Evolutionary conservation across 352 stramenopile species (phyloP).

Genomic region (Pythium dissimile): DNA sequence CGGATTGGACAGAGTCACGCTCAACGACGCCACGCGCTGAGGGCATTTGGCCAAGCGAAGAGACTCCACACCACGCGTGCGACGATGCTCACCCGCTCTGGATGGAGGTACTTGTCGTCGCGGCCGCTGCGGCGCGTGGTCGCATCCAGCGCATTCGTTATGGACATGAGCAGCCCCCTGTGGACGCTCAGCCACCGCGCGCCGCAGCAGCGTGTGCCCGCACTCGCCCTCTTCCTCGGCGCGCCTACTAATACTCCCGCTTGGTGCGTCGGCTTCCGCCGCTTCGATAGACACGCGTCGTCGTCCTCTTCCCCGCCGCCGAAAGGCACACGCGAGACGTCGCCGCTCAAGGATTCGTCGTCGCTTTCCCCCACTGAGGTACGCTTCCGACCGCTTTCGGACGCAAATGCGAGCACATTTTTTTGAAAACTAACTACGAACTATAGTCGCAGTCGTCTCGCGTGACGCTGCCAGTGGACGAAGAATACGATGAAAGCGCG

Average conservation of each 20-base stretch:
- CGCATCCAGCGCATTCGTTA: not conserved
- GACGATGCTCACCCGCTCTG: conserved; percentile 47
- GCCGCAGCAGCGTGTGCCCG: not conserved
- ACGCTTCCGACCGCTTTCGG: no score
- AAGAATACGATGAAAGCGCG: conserved; percentile 21
- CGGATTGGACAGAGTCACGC: no score
- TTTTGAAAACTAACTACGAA: not conserved
- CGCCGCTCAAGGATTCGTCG: conserved; percentile 4
- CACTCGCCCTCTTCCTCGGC: not conserved
- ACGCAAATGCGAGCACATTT: not conserved
- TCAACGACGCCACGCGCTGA: not conserved
- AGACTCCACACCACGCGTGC: not conserved
- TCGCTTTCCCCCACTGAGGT: conserved; percentile 12
- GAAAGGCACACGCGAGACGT: conserved; percentile 25
- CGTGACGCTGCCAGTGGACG: not conserved
- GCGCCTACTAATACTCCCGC: conserved; percentile 26
- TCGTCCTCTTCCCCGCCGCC: conserved; percentile 17
- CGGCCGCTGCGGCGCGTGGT: conserved; percentile 1
- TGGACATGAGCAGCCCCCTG: not conserved
- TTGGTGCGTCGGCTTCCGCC: conserved; percentile 23
- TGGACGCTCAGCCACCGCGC: not conserved
- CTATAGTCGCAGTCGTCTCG: conserved; percentile 2
- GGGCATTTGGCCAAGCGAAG: not conserved
- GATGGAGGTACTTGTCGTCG: conserved; percentile 50
- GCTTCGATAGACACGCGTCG: conserved; percentile 33